Evolutionary conservation across 2,329 filamentous ascomycete species (phyloP).

Genomic region (Xylariaceae sp.): DNA sequence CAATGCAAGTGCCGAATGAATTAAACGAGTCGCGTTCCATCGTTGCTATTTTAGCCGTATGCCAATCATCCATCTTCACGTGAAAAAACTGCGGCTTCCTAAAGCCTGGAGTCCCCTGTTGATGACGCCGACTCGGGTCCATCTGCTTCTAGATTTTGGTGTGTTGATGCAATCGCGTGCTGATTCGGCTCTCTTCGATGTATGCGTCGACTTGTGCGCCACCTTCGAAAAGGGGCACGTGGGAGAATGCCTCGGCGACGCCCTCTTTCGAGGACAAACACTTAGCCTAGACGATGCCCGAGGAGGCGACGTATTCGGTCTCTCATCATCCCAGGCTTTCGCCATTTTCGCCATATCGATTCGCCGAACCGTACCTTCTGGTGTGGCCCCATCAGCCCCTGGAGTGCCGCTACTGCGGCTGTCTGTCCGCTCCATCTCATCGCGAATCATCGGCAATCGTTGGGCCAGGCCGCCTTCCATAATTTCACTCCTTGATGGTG

Average conservation of each 20-base stretch:
- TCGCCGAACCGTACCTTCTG: constrained; percentile 26
- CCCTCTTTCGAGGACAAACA: constrained; percentile 15
- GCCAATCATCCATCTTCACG: constrained; percentile 29
- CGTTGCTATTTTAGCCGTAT: constrained; percentile 1
- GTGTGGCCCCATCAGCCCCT: constrained; percentile 9
- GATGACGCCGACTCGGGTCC: constrained; percentile 35
- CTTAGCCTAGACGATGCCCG: constrained; percentile 23
- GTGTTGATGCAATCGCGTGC: constrained; percentile 23
- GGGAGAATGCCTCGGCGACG: constrained; percentile 24
- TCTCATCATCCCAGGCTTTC: constrained; percentile 22
- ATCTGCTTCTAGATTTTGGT: constrained; percentile 33
- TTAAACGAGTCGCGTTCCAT: constrained; percentile 1
- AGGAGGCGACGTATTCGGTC: constrained; percentile 14
- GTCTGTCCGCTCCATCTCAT: constrained; percentile 27
- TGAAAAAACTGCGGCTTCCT: constrained; percentile 42
- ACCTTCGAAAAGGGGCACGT: constrained; percentile 24
- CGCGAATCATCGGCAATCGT: constrained; percentile 31
- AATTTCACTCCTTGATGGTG: constrained; percentile 12
- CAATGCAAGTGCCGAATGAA: constrained; percentile 4
- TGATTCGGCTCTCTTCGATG: constrained; percentile 16
- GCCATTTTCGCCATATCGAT: constrained; percentile 24
- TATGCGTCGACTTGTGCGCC: constrained; percentile 28
- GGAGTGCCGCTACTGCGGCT: constrained; percentile 19
- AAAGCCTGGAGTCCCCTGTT: constrained; percentile 37
- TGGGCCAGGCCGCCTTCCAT: constrained; percentile 19